phyloP scores from a whole-genome alignment of 106 monocot genomes.

The Apostasia shenzhenica region DNA sequence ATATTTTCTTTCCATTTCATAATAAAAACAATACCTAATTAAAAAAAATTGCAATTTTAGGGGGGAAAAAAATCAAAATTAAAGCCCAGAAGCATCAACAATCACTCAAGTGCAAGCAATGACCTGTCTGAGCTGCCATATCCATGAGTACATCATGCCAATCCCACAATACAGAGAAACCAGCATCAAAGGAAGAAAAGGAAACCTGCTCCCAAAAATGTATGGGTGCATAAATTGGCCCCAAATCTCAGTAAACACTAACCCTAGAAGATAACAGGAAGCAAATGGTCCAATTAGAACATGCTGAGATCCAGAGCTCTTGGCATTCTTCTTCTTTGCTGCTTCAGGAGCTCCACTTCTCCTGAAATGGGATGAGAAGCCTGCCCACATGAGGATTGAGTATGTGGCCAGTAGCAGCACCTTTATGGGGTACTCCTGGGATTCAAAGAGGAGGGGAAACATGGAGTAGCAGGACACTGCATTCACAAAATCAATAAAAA shows the following conservation, averaged over 20 bases:
- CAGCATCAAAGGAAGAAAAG: conserved; percentile 87
- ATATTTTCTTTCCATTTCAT: no score
- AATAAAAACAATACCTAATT: no score
- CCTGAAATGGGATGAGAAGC: conserved; percentile 46
- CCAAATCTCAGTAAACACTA: conserved; percentile 62
- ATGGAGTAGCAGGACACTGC: conserved; percentile 96
- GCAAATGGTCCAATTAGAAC: conserved; percentile 38
- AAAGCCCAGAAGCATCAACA: background rate
- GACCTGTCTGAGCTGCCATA: conserved; percentile 73
- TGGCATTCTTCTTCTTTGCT: background rate
- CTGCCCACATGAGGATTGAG: conserved; percentile 44
- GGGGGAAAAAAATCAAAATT: background rate
- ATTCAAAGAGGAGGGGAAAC: conserved; percentile 86
- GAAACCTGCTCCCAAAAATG: conserved; percentile 53
- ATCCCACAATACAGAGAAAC: conserved; percentile 68
- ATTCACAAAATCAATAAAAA: conserved; percentile 5
- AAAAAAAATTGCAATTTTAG: no score
- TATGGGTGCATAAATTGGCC: conserved; percentile 59
- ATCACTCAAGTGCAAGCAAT: conserved; percentile 31
- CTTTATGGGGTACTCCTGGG: conserved; percentile 78
- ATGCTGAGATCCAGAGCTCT: background rate
- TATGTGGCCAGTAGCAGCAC: conserved; percentile 47
- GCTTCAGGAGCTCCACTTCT: background rate
- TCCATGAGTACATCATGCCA: conserved; percentile 93
- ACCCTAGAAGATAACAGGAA: conserved; percentile 45